These are phyloP conservation scores for Digitaria exilis DNA, from an alignment of 202 grass and related monocot genomes.

Conservation along the genomic window DNA sequence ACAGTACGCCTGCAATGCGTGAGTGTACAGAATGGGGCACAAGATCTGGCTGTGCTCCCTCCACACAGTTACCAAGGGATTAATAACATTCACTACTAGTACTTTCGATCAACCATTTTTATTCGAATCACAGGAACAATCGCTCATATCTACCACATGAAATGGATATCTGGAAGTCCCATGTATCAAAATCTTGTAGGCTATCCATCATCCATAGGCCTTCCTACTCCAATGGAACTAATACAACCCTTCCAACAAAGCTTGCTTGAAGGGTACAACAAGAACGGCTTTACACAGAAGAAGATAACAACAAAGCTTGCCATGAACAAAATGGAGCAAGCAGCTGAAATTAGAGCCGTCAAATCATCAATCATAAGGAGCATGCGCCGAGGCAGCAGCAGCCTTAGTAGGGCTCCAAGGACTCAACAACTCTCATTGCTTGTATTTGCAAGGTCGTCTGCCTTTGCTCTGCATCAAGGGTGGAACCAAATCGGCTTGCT, in stretches of 20 bases:
- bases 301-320: slow-evolving; percentile 7
- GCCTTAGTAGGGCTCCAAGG: slow-evolving; percentile 69
- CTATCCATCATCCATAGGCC: neutral
- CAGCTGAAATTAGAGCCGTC: neutral
- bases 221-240: slow-evolving; percentile 24
- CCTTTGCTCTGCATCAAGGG: slow-evolving; percentile 78
- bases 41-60: too few species aligned
- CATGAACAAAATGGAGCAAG: slow-evolving; percentile 8
- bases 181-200: neutral
- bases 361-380: neutral
- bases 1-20: too few species aligned
- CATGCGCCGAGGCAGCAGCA: neutral
- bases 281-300: slow-evolving; percentile 43
- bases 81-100: neutral
- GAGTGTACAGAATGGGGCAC: neutral
- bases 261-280: slow-evolving; percentile 14
- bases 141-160: neutral
- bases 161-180: neutral
- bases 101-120: neutral
- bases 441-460: slow-evolving; percentile 91
- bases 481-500: slow-evolving; percentile 94
- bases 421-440: slow-evolving; percentile 88
- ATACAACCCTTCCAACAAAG: slow-evolving; percentile 24
- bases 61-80: neutral
- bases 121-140: slow-evolving; percentile 1